Evolutionary conservation across 371 early-diverging fungal species (phyloP), one percentile per base, ranked within the genome.

Genomic region (Amoeboaphelidium protococcarum): DNA sequence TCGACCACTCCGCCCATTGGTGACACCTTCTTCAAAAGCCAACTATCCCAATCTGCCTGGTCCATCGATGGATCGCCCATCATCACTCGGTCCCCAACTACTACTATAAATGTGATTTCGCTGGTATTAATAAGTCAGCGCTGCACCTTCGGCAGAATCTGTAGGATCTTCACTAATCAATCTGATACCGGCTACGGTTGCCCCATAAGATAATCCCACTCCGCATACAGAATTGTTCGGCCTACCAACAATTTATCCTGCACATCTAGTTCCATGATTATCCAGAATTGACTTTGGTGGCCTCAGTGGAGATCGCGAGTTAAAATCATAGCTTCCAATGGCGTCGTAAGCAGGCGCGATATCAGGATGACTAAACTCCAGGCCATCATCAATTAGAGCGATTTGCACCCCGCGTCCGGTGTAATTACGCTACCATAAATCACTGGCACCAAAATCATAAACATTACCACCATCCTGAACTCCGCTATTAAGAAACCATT

Each of bases 191-290:
- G 22, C 10, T 3, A 48, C 16, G 40, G 2, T 42, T 13, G 48
- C 6, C 12, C 13, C 20, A 27, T 3, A 26, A 23, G 42, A 23
- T 42, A 48, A 25, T 22, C 48, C 48, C 4, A 48, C 42, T 12
- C 48, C 48, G 25, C 48, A 48, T 41, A 41, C 31, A 31, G 37
- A 31, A 26, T 43, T 26, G 42, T 48, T 48, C 2, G 41, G 48
- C 13, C 2, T 25, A 3, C n/a, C 41, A n/a, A 25, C 41, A 12
- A 48, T 48, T 43, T 48, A 16, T 3, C 26, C 48, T 13, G 48
- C 48, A 41, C 48, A 48, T 23, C 48, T 20, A 12, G 48, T 48
- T 2, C 42, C 48, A 42, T 48, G 48, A 25, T 40, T 19, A 25
- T 46, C 47, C 6, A 16, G n/a, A 6, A 12, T 42, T 4, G 10